Evolutionary conservation across 2,329 filamentous ascomycete species (phyloP), one percentile per base, ranked within the genome.

Genomic region (Sphaerulina vaccinii): DNA sequence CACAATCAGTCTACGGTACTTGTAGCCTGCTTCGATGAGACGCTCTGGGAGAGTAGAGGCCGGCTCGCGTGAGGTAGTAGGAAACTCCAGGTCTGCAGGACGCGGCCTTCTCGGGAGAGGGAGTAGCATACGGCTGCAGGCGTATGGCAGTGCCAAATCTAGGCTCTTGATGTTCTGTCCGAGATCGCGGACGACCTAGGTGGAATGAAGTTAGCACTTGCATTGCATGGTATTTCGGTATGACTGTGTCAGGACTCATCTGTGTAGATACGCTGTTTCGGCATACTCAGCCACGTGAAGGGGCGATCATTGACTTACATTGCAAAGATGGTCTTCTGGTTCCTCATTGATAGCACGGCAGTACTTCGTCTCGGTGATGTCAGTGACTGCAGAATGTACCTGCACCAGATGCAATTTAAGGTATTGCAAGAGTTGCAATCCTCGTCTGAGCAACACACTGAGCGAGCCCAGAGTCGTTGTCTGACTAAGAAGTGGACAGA

Each of bases 121-220:
- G 5, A 40, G 16, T 32, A 62, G 59, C 9, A 63, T 57, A 9
- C 36, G 29, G 32, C 23, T 43, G 51, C 60, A 64, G 3, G 51
- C 57, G 27, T 54, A 62, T 5, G 62, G 59, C 5, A 64, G 21
- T 13, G 57, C 57, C 35, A 64, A 37, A 44, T 63, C 59, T 3
- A 64, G 49, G n/a, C 38, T 43, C 27, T 36, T 57, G 22, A 63
- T 55, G 15, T 50, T 52, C 9, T 48, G 19, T 11, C 55, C 56
- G 9, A 56, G 18, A 13, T 51, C 41, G 19, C 57, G 57, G 15
- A 64, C 42, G 16, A n/a, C n/a, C n/a, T n/a, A n/a, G n/a, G n/a
- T n/a, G n/a, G n/a, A n/a, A n/a, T n/a, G n/a, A n/a, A n/a, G n/a
- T n/a, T n/a, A n/a, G n/a, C n/a, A n/a, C n/a, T n/a, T n/a, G n/a